Conservation (phyloP, 2,329 filamentous ascomycete genomes). For the Tolypocladium tropicale region DNA sequence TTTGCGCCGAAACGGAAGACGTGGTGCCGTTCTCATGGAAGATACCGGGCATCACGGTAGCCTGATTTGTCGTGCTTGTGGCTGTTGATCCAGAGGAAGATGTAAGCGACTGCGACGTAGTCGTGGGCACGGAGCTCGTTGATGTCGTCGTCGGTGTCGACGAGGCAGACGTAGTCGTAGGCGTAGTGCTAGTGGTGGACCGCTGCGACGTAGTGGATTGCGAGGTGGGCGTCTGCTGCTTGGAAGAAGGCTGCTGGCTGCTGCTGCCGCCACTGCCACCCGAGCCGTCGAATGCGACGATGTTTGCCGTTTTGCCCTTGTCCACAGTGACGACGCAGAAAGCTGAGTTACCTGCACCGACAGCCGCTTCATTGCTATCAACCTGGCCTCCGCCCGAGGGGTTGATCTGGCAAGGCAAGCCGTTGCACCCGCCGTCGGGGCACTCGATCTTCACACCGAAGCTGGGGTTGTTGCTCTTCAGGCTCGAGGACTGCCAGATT, state of each 20-base stretch:
- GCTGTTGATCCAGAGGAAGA: constrained; percentile 2
- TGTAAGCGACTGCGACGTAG: background rate
- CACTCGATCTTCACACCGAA: constrained; percentile 62
- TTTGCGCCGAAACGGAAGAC: constrained; percentile 6
- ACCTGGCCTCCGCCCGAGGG: constrained; percentile 50
- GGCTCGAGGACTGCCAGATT: constrained; percentile 47
- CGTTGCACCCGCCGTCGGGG: constrained; percentile 53
- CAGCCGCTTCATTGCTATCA: constrained; percentile 38
- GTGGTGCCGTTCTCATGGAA: constrained; percentile 42
- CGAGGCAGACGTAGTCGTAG: background rate
- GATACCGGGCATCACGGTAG: constrained; percentile 32
- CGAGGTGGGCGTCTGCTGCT: background rate
- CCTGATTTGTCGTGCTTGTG: constrained; percentile 5
- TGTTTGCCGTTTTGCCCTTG: constrained; percentile 53
- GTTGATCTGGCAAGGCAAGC: constrained; percentile 65
- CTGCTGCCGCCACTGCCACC: constrained; percentile 15
- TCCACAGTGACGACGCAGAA: constrained; percentile 73
- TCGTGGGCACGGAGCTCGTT: background rate
- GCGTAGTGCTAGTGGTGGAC: background rate
- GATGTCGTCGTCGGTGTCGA: background rate
- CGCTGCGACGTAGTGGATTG: background rate
- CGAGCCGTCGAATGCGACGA: constrained; percentile 50
- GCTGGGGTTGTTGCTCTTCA: constrained; percentile 57
- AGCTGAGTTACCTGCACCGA: constrained; percentile 55
- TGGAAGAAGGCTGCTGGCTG: constrained; percentile 7